Evolutionary conservation across 176 grass and related monocot genomes (phyloP).

Genomic region (Oryza meridionalis): DNA sequence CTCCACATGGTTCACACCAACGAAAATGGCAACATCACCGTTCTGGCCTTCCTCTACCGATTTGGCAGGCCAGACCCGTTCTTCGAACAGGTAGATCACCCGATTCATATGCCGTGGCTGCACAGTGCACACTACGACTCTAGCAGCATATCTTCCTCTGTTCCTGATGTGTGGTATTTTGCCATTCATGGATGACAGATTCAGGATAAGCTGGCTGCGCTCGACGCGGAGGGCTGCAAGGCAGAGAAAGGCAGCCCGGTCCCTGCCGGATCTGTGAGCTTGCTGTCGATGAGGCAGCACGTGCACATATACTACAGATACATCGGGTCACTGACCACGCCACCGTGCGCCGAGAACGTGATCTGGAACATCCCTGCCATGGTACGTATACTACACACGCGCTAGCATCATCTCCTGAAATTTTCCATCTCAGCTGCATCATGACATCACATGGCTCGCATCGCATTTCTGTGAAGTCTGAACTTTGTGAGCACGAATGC

Average conservation of each 20-base stretch:
- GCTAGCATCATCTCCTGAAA: not conserved
- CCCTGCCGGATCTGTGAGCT: constrained; percentile 43
- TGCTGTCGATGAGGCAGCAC: constrained; percentile 47
- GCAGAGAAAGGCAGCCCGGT: constrained; percentile 45
- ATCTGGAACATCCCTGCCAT: constrained; percentile 73
- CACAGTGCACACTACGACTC: no score
- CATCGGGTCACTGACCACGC: constrained; percentile 78
- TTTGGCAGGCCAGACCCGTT: constrained; percentile 68
- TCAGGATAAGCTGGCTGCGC: constrained; percentile 62
- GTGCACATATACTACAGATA: constrained; percentile 70
- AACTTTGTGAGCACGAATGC: not conserved
- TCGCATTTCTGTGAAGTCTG: not conserved
- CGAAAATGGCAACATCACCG: constrained; percentile 63
- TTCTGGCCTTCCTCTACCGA: constrained; percentile 64
- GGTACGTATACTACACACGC: constrained; percentile 33
- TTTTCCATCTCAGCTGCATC: not conserved
- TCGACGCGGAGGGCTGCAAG: constrained; percentile 50
- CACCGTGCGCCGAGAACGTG: constrained; percentile 90
- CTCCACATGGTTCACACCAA: constrained; percentile 84
- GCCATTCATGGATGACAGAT: constrained; percentile 44
- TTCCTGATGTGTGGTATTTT: not conserved
- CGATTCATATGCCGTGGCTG: not conserved
- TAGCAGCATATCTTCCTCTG: not conserved
- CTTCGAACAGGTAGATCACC: constrained; percentile 53
- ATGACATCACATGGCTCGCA: not conserved